Percentiles rank a stretch among this genome's conserved stretches.
phyloP scores from a whole-genome alignment of 805 yeast genomes.

The Hanseniaspora vineae region DNA sequence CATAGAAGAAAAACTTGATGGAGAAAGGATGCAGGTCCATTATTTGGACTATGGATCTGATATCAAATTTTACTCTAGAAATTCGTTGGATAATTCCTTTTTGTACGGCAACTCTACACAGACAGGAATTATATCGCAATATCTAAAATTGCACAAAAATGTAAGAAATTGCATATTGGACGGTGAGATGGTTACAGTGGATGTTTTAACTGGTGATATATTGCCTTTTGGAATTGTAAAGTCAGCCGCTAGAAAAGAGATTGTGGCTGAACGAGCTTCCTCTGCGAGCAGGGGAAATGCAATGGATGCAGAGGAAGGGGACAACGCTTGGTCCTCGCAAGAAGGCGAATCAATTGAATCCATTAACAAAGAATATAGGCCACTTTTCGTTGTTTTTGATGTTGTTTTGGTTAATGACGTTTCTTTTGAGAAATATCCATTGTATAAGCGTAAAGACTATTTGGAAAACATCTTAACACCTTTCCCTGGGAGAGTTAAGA shows the following conservation, averaged over 20 bases:
- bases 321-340: slow-evolving; percentile 16
- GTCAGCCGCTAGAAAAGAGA: slow-evolving; percentile 47
- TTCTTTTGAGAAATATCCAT: slow-evolving; percentile 40
- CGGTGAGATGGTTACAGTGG: slow-evolving; percentile 92
- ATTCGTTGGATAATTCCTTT: slow-evolving; percentile 59
- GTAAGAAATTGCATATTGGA: slow-evolving; percentile 41
- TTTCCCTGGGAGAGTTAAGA: slow-evolving; percentile 33
- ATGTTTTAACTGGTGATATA: slow-evolving; percentile 38
- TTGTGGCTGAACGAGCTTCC: slow-evolving; percentile 21
- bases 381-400: slow-evolving; percentile 60
- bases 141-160: slow-evolving; percentile 27
- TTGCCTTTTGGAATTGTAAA: slow-evolving; percentile 77
- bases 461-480: slow-evolving; percentile 35
- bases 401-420: slow-evolving; percentile 55
- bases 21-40: slow-evolving; percentile 79
- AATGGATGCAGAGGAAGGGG: slow-evolving; percentile 12
- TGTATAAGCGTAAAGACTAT: slow-evolving; percentile 42
- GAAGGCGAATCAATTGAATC: neutral
- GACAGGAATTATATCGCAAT: slow-evolving; percentile 42
- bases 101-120: slow-evolving; percentile 46
- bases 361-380: slow-evolving; percentile 29
- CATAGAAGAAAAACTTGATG: slow-evolving; percentile 88
- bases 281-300: neutral
- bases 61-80: slow-evolving; percentile 36
- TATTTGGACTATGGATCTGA: slow-evolving; percentile 32